Evolutionary conservation across 2,329 filamentous ascomycete genomes (phyloP).

Genomic region (Cercospora sojina): DNA sequence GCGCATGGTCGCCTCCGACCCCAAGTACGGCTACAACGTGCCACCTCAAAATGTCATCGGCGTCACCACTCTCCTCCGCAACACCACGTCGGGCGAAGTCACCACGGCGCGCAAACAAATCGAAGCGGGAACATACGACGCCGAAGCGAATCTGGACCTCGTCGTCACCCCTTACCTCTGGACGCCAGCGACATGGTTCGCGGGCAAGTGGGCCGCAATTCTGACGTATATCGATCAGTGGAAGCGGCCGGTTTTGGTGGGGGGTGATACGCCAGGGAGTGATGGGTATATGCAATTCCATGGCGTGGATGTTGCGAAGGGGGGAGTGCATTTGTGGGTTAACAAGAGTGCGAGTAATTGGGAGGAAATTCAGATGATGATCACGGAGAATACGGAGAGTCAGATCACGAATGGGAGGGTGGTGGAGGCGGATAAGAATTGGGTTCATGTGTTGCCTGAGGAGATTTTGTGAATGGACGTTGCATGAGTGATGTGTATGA

Average conservation of each 20-base stretch:
- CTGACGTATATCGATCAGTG: constrained; percentile 41
- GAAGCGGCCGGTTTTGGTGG: constrained; percentile 46
- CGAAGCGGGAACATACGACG: constrained; percentile 39
- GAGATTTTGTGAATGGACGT: constrained; percentile 34
- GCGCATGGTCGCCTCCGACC: constrained; percentile 49
- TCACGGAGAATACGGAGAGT: constrained; percentile 37
- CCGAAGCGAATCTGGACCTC: constrained; percentile 43
- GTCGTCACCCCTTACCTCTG: constrained; percentile 46
- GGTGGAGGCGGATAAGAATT: constrained; percentile 49
- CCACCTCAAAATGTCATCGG: constrained; percentile 48
- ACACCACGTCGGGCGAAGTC: constrained; percentile 35
- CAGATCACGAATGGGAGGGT: constrained; percentile 41
- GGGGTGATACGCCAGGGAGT: constrained; percentile 47
- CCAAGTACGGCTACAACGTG: constrained; percentile 50
- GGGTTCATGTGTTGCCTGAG: constrained; percentile 45
- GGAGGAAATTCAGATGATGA: constrained; percentile 43
- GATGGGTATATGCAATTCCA: constrained; percentile 50
- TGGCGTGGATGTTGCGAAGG: constrained; percentile 45
- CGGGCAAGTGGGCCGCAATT: constrained; percentile 48
- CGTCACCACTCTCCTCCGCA: constrained; percentile 42
- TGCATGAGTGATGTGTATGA: background rate
- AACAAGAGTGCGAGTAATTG: constrained; percentile 42
- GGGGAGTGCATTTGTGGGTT: constrained; percentile 47
- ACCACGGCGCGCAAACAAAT: constrained; percentile 46
- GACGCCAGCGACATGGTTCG: constrained; percentile 48